Evolutionary conservation across 2,329 filamentous ascomycete species (phyloP).

Genomic region (Fusarium sp.): DNA sequence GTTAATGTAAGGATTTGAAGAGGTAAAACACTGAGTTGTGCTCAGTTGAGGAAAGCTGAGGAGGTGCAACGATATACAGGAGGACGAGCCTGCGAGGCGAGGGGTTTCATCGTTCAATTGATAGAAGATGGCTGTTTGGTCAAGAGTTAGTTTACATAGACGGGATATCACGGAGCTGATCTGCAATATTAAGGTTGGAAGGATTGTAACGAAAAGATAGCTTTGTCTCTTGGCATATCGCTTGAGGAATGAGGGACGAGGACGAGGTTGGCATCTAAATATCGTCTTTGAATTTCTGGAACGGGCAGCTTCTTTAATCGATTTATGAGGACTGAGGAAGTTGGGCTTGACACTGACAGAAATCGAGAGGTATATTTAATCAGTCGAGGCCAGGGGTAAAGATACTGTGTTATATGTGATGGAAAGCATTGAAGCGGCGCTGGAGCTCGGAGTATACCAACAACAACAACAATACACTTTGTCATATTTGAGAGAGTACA

Average conservation of each 20-base stretch:
- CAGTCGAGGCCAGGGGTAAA: not conserved
- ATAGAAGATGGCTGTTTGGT: not conserved
- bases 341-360: fast-evolving
- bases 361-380: not conserved
- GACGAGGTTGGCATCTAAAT: not conserved
- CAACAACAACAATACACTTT: not conserved
- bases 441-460: not conserved
- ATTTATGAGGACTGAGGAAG: not conserved
- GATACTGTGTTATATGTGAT: not conserved
- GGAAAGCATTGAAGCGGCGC: no score
- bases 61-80: no score
- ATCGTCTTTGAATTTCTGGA: conserved; percentile 15
- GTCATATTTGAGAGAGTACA: not conserved
- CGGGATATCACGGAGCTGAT: fast-evolving
- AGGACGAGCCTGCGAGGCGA: not conserved
- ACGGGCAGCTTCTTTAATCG: not conserved
- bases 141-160: not conserved
- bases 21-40: not conserved
- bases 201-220: not conserved
- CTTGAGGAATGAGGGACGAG: not conserved
- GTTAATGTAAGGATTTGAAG: fast-evolving
- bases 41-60: not conserved
- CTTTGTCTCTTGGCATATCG: not conserved
- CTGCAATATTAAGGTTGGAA: fast-evolving
- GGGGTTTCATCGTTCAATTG: not conserved